A percentile compares a stretch with the other conserved stretches of the same genome.
Conservation (phyloP, 495 filamentous ascomycete species). For the Lichina pygmaea region DNA sequence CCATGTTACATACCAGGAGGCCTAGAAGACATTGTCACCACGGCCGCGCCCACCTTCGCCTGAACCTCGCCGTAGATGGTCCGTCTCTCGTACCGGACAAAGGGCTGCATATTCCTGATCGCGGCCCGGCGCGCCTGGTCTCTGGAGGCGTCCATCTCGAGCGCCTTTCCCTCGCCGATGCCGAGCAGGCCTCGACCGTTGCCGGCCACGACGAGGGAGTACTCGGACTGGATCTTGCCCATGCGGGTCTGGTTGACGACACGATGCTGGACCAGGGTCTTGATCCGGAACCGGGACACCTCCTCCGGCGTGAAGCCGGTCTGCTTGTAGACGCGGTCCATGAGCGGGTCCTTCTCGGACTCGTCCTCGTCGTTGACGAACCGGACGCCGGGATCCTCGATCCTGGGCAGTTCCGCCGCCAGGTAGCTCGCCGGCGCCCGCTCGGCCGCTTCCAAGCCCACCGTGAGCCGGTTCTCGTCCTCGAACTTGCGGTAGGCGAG, state of each 20-base stretch:
- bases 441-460: conserved; percentile 24
- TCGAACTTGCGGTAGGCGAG: conserved; percentile 20
- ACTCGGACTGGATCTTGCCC: conserved; percentile 57
- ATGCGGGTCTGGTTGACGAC: conserved; percentile 90
- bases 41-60: conserved; percentile 61
- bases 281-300: conserved; percentile 27
- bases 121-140: conserved; percentile 46
- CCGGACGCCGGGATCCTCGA: conserved; percentile 2
- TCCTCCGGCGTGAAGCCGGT: conserved; percentile 35
- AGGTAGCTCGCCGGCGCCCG: conserved; percentile 18
- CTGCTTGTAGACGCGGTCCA: conserved; percentile 32
- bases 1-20: conserved; percentile 47
- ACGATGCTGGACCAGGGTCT: conserved; percentile 36
- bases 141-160: conserved; percentile 34
- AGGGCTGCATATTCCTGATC: conserved; percentile 63
- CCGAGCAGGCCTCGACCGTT: conserved; percentile 67
- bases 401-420: conserved; percentile 17
- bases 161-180: conserved; percentile 67
- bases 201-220: conserved; percentile 51
- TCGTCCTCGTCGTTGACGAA: conserved; percentile 13
- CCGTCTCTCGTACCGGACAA: conserved; percentile 66
- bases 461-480: conserved; percentile 20
- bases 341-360: conserved; percentile 19
- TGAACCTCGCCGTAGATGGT: conserved; percentile 73
- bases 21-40: conserved; percentile 50